Evolutionary conservation across 306 rosid species (phyloP).

Genomic region (Acacia acuminata): DNA sequence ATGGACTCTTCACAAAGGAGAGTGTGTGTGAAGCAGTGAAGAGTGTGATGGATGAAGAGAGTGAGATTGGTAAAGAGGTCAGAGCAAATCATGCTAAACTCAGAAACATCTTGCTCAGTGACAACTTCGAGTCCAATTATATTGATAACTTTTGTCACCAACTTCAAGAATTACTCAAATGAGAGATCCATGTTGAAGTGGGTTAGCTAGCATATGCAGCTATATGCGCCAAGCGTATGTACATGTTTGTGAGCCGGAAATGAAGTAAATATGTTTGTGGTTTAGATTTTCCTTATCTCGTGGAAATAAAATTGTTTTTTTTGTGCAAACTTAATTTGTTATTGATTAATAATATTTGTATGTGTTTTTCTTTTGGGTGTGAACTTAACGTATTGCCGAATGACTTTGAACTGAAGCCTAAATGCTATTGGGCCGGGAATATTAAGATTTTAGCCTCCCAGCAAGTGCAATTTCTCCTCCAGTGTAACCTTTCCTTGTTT

Average conservation of each 20-base stretch:
- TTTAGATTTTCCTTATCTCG: too few relatives aligned
- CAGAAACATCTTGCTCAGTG: not conserved
- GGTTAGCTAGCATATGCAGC: not conserved
- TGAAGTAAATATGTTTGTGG: too few relatives aligned
- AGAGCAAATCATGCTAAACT: not conserved
- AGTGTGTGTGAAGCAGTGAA: not conserved
- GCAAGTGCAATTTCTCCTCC: too few relatives aligned
- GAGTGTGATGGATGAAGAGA: slow-evolving; percentile 8
- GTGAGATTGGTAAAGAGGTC: not conserved
- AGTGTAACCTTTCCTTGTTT: too few relatives aligned
- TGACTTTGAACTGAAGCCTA: too few relatives aligned
- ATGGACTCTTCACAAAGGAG: slow-evolving; percentile 11
- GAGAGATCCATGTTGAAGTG: not conserved
- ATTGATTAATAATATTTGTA: too few relatives aligned
- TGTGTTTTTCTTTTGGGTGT: too few relatives aligned
- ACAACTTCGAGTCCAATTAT: slow-evolving; percentile 1
- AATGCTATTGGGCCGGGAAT: accelerated
- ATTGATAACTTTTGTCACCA: not conserved
- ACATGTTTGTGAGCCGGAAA: too few relatives aligned
- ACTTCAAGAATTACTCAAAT: not conserved
- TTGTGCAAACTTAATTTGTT: too few relatives aligned
- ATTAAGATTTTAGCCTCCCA: too few relatives aligned
- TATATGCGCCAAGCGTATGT: not conserved
- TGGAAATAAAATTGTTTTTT: too few relatives aligned
- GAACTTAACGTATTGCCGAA: too few relatives aligned